Evolutionary conservation across 768 basidiomycete species (phyloP).

Genomic region (Rubroboletus pulcherrimus): DNA sequence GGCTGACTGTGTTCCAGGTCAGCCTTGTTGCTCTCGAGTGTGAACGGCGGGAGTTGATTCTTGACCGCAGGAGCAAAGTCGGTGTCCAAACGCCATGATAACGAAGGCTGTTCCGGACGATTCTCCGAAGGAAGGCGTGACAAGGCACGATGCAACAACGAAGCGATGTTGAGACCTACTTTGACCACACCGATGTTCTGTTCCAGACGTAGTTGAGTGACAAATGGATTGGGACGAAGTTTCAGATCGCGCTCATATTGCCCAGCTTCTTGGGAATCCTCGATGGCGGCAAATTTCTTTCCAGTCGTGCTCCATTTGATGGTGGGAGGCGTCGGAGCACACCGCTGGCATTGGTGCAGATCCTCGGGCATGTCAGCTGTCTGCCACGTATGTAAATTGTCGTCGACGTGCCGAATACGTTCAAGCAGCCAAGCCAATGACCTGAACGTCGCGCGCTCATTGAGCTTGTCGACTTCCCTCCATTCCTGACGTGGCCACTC

Average conservation of each 20-base stretch:
- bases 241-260: constrained; percentile 88
- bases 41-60: constrained; percentile 59
- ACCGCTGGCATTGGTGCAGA: constrained; percentile 64
- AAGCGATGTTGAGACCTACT: constrained; percentile 84
- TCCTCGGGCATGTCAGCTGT: constrained; percentile 42
- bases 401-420: constrained; percentile 72
- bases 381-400: constrained; percentile 68
- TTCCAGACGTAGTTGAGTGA: constrained; percentile 75
- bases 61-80: constrained; percentile 66
- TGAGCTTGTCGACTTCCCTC: constrained; percentile 81
- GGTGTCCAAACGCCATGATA: constrained; percentile 83
- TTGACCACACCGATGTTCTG: constrained; percentile 65
- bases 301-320: constrained; percentile 67
- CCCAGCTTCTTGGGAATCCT: constrained; percentile 84
- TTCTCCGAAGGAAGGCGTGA: constrained; percentile 66
- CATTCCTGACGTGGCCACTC: constrained; percentile 78
- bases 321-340: constrained; percentile 76
- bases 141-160: constrained; percentile 81
- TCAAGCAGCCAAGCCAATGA: constrained; percentile 85
- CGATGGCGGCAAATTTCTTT: constrained; percentile 62
- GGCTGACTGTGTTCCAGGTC: constrained; percentile 75
- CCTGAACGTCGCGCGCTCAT: constrained; percentile 79
- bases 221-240: constrained; percentile 78
- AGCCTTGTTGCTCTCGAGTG: constrained; percentile 67
- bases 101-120: constrained; percentile 40